Percentiles rank a stretch among this genome's conserved stretches.
phyloP scores from a whole-genome alignment of 495 filamentous ascomycete genomes.

The Talaromyces thailandensis region DNA sequence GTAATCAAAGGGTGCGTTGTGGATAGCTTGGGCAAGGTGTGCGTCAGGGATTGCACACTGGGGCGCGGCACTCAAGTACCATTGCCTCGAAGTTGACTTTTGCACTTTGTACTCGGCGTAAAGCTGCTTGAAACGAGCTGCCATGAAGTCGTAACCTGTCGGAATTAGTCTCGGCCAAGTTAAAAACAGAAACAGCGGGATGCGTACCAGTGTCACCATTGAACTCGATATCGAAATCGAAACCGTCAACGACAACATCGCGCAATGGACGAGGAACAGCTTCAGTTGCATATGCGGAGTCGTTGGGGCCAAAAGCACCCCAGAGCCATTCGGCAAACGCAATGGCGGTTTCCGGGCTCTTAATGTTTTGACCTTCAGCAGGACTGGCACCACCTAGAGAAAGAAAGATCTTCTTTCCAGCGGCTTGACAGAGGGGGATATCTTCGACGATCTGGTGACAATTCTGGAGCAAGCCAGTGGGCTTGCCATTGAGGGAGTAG shows the following conservation, averaged over 20 bases:
- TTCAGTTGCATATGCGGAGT: slow-evolving; percentile 22
- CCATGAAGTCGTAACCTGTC: slow-evolving; percentile 35
- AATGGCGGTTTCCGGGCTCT: slow-evolving; percentile 19
- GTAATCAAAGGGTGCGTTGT: slow-evolving; percentile 47
- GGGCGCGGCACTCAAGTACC: slow-evolving; percentile 57
- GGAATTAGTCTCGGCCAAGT: slow-evolving; percentile 10
- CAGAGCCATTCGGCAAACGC: slow-evolving; percentile 55
- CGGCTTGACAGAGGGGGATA: slow-evolving; percentile 53
- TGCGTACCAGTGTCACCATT: slow-evolving; percentile 34
- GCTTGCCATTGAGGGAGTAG: slow-evolving; percentile 24
- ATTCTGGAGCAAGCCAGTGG: slow-evolving; percentile 29
- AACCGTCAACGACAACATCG: slow-evolving; percentile 55
- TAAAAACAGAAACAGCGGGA: slow-evolving; percentile 2
- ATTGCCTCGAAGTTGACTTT: slow-evolving; percentile 22
- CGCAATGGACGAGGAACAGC: slow-evolving; percentile 51
- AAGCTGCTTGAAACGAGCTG: slow-evolving; percentile 40
- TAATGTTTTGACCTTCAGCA: slow-evolving; percentile 26
- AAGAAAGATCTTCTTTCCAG: slow-evolving; percentile 59
- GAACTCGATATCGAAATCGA: slow-evolving; percentile 61
- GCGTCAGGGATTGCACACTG: slow-evolving; percentile 54
- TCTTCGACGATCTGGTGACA: slow-evolving; percentile 48
- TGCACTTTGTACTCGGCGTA: slow-evolving; percentile 30
- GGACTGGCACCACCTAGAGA: slow-evolving; percentile 51
- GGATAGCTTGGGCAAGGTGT: slow-evolving; percentile 44
- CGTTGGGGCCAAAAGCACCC: slow-evolving; percentile 51